Evolutionary conservation across 2,329 filamentous ascomycete species (phyloP).

Genomic region (Colletotrichum scovillei): DNA sequence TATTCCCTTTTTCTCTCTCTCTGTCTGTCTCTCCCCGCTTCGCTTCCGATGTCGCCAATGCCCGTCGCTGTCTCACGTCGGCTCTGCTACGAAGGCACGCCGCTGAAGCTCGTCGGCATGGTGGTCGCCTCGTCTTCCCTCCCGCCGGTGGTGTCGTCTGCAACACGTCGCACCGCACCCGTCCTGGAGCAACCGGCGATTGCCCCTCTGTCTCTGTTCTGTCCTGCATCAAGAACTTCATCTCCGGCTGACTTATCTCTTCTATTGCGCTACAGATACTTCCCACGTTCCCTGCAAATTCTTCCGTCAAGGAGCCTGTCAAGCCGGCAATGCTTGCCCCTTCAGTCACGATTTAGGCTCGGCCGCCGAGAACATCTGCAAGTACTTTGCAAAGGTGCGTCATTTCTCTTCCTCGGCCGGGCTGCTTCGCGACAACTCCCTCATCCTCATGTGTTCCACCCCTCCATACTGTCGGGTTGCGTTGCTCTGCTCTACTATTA

Average conservation of each 20-base stretch:
- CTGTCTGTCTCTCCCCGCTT: background rate
- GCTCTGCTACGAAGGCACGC: conserved; percentile 6
- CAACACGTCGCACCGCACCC: conserved; percentile 33
- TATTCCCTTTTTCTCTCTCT: background rate
- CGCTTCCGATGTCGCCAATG: background rate
- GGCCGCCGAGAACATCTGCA: conserved; percentile 90
- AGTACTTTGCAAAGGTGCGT: conserved; percentile 96
- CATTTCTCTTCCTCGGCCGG: background rate
- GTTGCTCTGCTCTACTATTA: conserved; percentile 18
- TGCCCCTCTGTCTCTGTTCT: conserved; percentile 12
- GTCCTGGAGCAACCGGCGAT: conserved; percentile 28
- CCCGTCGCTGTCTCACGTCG: background rate
- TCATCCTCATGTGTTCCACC: background rate
- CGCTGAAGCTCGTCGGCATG: background rate
- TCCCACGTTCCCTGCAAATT: conserved; percentile 99
- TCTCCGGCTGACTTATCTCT: conserved; percentile 31
- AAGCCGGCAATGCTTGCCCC: conserved; percentile 94
- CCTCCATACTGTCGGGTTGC: conserved; percentile 34
- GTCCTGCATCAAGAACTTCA: conserved; percentile 19
- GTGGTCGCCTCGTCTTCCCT: background rate
- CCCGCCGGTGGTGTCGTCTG: conserved; percentile 3
- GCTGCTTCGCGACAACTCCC: background rate
- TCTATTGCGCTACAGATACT: conserved; percentile 72
- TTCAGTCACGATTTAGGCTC: conserved; percentile 94
- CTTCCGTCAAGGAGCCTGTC: conserved; percentile 95